These are phyloP conservation scores for Umbelopsis sp. DNA, from an alignment of 192 early-diverging fungal species.

Conservation along the genomic window DNA sequence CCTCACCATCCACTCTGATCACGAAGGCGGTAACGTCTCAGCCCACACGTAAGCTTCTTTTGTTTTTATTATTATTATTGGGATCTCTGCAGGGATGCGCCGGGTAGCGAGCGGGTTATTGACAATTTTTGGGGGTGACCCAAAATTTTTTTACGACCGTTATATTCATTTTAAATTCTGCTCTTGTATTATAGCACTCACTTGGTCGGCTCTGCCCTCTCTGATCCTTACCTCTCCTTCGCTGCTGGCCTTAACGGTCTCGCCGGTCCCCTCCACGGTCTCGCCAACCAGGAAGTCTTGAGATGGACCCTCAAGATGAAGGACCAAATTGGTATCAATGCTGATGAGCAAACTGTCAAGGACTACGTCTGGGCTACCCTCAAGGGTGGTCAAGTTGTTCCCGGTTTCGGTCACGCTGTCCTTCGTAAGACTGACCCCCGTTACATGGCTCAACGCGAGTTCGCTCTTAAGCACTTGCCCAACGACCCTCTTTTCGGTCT, in stretches of 20 bases:
- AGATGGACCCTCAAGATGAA: conserved; percentile 96
- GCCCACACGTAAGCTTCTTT: conserved; percentile 76
- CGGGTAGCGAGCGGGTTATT: conserved; percentile 12
- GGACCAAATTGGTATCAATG: conserved; percentile 81
- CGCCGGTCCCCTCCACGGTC: conserved; percentile 98
- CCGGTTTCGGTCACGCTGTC: conserved; percentile 99
- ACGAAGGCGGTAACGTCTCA: conserved; percentile 99
- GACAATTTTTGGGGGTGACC: conserved; percentile 2
- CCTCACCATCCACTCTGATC: conserved; percentile 99
- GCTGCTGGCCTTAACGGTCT: conserved; percentile 96
- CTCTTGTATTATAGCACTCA: conserved; percentile 34
- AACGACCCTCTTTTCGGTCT: conserved; percentile 96
- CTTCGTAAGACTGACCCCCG: conserved; percentile 95
- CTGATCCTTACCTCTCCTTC: conserved; percentile 98
- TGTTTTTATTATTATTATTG: neutral
- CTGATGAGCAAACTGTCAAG: conserved; percentile 92
- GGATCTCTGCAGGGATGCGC: neutral
- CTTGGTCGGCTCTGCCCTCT: conserved; percentile 95
- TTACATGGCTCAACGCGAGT: conserved; percentile 98
- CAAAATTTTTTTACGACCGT: neutral
- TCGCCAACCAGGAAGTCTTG: conserved; percentile 99
- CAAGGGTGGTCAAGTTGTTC: conserved; percentile 95
- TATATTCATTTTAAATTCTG: neutral
- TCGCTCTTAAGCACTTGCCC: conserved; percentile 97
- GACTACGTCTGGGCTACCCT: conserved; percentile 97